phyloP scores from a whole-genome alignment of 2,329 filamentous ascomycete species.

The Ramularia endophylla region DNA sequence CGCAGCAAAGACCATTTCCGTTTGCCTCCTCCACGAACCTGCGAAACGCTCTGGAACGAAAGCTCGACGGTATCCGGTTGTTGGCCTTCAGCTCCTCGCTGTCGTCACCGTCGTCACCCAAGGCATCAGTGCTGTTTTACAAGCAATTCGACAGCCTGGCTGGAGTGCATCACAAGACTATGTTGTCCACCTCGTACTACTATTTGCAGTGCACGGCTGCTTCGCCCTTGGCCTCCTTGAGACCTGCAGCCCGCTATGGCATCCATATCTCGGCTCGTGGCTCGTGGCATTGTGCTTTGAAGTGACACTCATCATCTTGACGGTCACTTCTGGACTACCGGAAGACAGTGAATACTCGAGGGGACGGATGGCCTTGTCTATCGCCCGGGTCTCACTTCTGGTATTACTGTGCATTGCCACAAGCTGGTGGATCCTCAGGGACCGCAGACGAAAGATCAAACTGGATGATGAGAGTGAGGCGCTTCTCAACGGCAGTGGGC shows the following conservation, averaged over 20 bases:
- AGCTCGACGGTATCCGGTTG: constrained; percentile 14
- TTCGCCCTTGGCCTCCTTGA: constrained; percentile 22
- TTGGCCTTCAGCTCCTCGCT: constrained; percentile 14
- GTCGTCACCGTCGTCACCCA: constrained; percentile 18
- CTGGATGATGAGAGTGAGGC: constrained; percentile 22
- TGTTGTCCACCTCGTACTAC: constrained; percentile 19
- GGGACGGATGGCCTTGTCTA: constrained; percentile 12
- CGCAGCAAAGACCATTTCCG: constrained; percentile 21
- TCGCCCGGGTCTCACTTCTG: constrained; percentile 14
- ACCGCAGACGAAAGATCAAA: constrained; percentile 13
- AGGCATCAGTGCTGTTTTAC: constrained; percentile 13
- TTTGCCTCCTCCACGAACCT: constrained; percentile 25
- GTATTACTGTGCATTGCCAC: constrained; percentile 10
- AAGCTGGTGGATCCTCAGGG: constrained; percentile 11
- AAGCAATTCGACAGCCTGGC: constrained; percentile 11
- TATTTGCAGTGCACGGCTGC: constrained; percentile 17
- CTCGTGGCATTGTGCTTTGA: constrained; percentile 20
- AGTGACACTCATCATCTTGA: constrained; percentile 16
- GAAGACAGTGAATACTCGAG: constrained; percentile 10
- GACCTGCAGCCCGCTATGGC: constrained; percentile 23
- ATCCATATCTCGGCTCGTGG: constrained; percentile 26
- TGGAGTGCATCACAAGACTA: constrained; percentile 19
- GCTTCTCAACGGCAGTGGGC: constrained; percentile 11
- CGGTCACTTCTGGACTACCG: constrained; percentile 4
- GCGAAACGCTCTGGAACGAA: constrained; percentile 11